These are phyloP conservation scores for Rhodotorula sp. DNA, from an alignment of 1,284 basidiomycete species.

Conservation along the genomic window DNA sequence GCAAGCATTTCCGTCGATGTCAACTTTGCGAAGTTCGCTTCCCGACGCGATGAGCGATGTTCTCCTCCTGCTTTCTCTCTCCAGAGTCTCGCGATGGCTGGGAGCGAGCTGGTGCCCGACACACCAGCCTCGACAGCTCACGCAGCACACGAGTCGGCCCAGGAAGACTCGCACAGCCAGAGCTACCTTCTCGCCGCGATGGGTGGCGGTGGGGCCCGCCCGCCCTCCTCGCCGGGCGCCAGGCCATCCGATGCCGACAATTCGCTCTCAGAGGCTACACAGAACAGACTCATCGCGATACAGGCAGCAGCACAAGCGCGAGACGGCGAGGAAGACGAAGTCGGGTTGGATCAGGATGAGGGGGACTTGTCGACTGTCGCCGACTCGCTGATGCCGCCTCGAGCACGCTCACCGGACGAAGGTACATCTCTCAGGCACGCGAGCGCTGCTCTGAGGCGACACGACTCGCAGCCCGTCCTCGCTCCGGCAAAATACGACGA, in stretches of 20 bases:
- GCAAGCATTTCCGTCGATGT: no score
- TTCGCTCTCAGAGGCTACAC: no score
- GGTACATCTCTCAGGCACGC: background rate
- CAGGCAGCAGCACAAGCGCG: no score
- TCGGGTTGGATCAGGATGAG: background rate
- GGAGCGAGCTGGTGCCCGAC: constrained; percentile 17
- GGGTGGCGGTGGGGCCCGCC: background rate
- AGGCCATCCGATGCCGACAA: background rate
- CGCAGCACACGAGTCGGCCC: background rate
- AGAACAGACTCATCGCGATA: no score
- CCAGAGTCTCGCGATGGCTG: background rate
- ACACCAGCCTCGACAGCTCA: constrained; percentile 2
- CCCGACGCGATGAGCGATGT: no score
- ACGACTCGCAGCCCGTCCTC: background rate
- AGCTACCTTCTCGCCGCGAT: background rate
- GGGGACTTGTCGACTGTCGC: background rate
- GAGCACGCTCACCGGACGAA: background rate
- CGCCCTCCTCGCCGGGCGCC: no score
- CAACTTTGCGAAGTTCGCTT: no score
- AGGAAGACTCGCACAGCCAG: background rate
- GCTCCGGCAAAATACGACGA: background rate
- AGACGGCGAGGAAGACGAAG: background rate
- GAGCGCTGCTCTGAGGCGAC: background rate
- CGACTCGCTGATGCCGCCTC: constrained; percentile 6
- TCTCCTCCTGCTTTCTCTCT: no score